Conservation (phyloP, 179 eudicot species). For the Beta corolliflora region DNA sequence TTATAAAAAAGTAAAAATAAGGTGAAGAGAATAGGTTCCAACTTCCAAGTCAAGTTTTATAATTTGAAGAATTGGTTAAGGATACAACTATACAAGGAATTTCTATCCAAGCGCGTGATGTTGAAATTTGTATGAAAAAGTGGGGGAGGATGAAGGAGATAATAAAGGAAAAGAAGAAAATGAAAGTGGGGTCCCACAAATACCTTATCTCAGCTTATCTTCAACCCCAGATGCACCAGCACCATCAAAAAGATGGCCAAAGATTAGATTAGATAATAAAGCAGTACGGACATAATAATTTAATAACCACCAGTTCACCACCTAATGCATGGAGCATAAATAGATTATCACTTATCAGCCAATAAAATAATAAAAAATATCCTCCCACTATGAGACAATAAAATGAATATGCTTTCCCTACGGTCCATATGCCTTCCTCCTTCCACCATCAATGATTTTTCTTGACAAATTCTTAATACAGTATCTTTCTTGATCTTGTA, state of each 20-base stretch:
- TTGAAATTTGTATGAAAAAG: too few relatives aligned
- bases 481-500: not conserved
- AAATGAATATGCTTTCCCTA: constrained; percentile 22
- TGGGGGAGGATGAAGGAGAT: not conserved
- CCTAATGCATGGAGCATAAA: not conserved
- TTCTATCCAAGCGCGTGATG: too few relatives aligned
- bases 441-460: constrained; percentile 11
- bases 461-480: constrained; percentile 2
- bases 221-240: constrained; percentile 23
- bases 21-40: too few relatives aligned
- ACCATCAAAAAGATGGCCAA: constrained; percentile 1
- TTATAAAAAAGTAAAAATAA: too few relatives aligned
- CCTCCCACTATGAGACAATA: constrained; percentile 13
- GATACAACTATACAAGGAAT: too few relatives aligned
- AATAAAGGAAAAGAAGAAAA: not conserved
- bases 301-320: not conserved
- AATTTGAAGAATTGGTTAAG: too few relatives aligned
- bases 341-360: not conserved
- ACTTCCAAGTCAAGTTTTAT: too few relatives aligned
- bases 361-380: not conserved
- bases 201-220: constrained; percentile 34
- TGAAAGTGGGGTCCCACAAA: constrained; percentile 27
- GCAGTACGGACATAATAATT: constrained; percentile 6
- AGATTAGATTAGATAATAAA: constrained; percentile 26
- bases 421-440: constrained; percentile 20